A percentile compares a stretch with the other conserved stretches of the same genome.
phyloP scores from a whole-genome alignment of 2,329 filamentous ascomycete genomes.

The Monilinia fructigena region DNA sequence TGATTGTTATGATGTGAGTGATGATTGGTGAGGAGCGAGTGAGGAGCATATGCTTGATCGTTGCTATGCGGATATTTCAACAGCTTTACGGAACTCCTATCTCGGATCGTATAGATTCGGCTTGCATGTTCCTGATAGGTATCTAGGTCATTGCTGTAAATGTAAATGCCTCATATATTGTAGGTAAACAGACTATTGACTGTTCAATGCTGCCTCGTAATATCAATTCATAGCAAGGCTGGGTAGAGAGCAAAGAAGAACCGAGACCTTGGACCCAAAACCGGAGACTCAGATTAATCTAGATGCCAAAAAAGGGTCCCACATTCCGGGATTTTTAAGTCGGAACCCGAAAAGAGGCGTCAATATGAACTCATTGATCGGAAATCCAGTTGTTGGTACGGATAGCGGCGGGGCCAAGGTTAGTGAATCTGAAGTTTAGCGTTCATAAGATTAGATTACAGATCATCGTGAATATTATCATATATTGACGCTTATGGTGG shows the following conservation, averaged over 20 bases:
- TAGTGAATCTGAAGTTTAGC: not conserved
- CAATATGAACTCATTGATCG: not conserved
- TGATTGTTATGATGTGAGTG: not conserved
- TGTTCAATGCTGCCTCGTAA: no score
- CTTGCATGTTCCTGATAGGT: not conserved
- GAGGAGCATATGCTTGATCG: not conserved
- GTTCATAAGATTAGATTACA: constrained; percentile 11
- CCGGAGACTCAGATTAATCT: constrained; percentile 16
- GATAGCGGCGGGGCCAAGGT: not conserved
- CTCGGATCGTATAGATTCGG: not conserved
- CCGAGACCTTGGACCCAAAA: constrained; percentile 15
- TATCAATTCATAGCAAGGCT: not conserved
- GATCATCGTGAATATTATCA: not conserved
- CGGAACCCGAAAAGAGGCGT: not conserved
- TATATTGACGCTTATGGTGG: not conserved
- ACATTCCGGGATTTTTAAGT: not conserved
- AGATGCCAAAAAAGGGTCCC: constrained; percentile 10
- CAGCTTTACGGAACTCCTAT: constrained; percentile 6
- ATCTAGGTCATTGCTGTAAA: not conserved
- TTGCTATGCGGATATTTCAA: not conserved
- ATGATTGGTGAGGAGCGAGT: not conserved
- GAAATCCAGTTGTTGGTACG: not conserved
- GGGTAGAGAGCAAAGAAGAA: not conserved
- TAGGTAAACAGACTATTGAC: not conserved
- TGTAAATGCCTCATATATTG: not conserved